Evolutionary conservation across 345 rosid genomes (phyloP), one percentile per base, ranked within the genome.

Genomic region (Psidium friedrichsthalianum): DNA sequence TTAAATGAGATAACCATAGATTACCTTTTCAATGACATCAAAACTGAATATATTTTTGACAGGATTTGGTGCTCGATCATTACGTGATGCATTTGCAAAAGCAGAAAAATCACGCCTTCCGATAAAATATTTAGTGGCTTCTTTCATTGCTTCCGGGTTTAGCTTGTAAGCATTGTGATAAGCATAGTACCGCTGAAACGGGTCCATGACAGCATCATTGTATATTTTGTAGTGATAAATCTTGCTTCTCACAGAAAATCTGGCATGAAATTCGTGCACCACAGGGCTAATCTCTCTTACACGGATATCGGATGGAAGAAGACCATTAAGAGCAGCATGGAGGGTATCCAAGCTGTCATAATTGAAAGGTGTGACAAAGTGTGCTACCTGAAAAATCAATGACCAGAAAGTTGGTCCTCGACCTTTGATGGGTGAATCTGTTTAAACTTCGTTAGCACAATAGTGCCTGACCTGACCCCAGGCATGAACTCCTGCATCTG

Each of bases 401-500:
- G 51, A 59, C 10, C 2, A 83, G 85, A 87, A 82, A 90, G 88
- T 89, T 85, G 85, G 85, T 55, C 58, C 85, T 85, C 21, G 80
- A 85, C 36, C 54, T 51, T 85, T 80, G 86, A 76, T 84, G 42
- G 85, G 51, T 27, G 40, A 14, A 84, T 58, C 2, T 51, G 47
- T 76, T 85, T 52, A 25, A 32, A 74, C 52, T 54, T 56, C 49
- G 54, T 54, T 25, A 52, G 54, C 59, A 55, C 40, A 87, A 64
- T 85, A 87, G 84, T 78, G 85, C 51, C 87, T 78, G 90, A 95
- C 99, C 98, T 96, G 99, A 83, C 99, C 99, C 96, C 93, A 92
- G 83, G 99, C 99, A 87, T 97, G 99, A 87, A 97, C 99, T 82
- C 98, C 99, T 51, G 94, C 89, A 90, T 95, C 99, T 10, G 99